phyloP scores from a whole-genome alignment of 208 protist genomes.

The Trypanosoma cruzi region DNA sequence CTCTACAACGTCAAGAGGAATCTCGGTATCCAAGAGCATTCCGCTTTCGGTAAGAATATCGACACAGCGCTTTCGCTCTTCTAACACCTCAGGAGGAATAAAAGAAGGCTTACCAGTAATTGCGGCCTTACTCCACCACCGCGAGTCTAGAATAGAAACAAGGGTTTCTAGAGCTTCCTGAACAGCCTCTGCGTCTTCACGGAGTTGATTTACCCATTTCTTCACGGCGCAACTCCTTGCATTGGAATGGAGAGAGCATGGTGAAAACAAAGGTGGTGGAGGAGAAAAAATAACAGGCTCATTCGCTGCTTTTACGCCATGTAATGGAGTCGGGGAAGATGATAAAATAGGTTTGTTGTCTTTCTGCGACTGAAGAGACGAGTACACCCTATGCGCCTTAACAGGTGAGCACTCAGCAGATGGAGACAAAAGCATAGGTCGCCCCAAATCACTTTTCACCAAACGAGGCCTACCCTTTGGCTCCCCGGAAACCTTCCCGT shows the following conservation, averaged over 20 bases:
- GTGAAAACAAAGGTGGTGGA: conserved; percentile 2
- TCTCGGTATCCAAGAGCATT: conserved; percentile 73
- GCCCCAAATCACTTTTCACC: not conserved
- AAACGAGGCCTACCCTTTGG: not conserved
- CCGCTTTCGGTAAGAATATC: conserved; percentile 62
- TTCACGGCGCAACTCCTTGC: conserved; percentile 16
- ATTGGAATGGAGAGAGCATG: not conserved
- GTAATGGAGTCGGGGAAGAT: not conserved
- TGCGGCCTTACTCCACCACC: conserved; percentile 27
- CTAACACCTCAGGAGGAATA: conserved; percentile 32
- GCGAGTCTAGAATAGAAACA: conserved; percentile 59
- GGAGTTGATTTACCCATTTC: conserved; percentile 50
- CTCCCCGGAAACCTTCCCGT: not conserved
- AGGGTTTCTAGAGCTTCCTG: conserved; percentile 65
- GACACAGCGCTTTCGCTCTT: conserved; percentile 64
- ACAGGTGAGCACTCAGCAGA: conserved; percentile 7
- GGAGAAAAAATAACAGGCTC: conserved; percentile 10
- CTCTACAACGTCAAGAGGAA: conserved; percentile 64
- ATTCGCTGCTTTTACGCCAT: not conserved
- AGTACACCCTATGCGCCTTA: not conserved
- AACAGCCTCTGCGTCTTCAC: conserved; percentile 50
- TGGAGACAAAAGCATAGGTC: conserved; percentile 13
- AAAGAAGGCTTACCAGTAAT: not conserved
- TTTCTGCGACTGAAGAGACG: not conserved
- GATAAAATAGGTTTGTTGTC: not conserved